phyloP scores from a whole-genome alignment of 192 early-diverging fungal genomes.

The Podila verticillata region DNA sequence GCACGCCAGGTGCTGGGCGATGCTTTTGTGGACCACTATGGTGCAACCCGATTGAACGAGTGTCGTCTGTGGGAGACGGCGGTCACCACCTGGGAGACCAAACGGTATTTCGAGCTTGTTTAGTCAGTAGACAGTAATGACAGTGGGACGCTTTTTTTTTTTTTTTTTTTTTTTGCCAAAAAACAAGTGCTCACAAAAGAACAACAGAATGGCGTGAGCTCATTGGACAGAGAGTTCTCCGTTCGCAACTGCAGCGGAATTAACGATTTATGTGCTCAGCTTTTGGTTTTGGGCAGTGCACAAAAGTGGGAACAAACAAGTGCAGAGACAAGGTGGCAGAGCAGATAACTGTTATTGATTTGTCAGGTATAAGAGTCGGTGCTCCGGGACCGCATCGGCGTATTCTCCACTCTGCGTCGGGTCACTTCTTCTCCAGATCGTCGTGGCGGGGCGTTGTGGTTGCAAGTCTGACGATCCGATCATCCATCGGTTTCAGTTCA shows the following conservation, averaged over 20 bases:
- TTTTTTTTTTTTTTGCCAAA: too few relatives aligned
- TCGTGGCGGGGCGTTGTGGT: too few relatives aligned
- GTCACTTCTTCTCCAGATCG: too few relatives aligned
- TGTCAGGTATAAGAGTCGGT: too few relatives aligned
- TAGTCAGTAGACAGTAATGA: constrained; percentile 31
- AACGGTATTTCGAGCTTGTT: constrained; percentile 68
- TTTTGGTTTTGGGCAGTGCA: too few relatives aligned
- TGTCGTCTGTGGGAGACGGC: constrained; percentile 72
- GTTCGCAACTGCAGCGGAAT: background rate
- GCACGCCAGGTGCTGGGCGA: constrained; percentile 77
- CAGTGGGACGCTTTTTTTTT: too few relatives aligned
- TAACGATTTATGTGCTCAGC: background rate
- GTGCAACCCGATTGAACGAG: constrained; percentile 73
- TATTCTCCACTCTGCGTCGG: too few relatives aligned
- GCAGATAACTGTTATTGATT: too few relatives aligned
- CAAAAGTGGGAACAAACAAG: background rate
- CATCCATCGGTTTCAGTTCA: too few relatives aligned
- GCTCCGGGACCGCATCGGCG: too few relatives aligned
- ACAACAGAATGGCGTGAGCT: background rate
- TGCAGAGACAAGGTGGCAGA: background rate
- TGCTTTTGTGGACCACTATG: constrained; percentile 81
- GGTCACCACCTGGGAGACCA: constrained; percentile 77
- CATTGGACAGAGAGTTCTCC: background rate
- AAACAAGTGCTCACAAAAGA: background rate
- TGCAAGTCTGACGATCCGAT: too few relatives aligned